phyloP scores from a whole-genome alignment of 495 filamentous ascomycete species.

The Endocarpon pusillum region DNA sequence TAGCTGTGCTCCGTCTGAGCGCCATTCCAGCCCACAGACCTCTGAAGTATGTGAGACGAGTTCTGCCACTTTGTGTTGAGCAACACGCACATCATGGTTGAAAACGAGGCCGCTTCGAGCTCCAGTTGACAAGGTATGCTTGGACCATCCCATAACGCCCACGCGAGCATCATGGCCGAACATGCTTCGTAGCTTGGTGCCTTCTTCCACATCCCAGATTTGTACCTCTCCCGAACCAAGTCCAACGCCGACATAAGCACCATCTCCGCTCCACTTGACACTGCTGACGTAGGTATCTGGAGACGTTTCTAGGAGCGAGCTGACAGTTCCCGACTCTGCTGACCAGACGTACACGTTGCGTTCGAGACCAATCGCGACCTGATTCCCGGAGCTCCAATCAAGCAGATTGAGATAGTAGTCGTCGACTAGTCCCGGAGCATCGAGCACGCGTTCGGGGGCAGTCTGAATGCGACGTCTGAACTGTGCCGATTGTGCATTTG shows the following conservation, averaged over 20 bases:
- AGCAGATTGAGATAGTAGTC: slow-evolving; percentile 98
- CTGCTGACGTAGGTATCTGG: slow-evolving; percentile 92
- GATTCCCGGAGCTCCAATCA: slow-evolving; percentile 95
- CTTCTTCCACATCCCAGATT: slow-evolving; percentile 98
- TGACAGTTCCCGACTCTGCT: slow-evolving; percentile 81
- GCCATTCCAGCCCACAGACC: slow-evolving; percentile 96
- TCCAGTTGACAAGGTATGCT: slow-evolving; percentile 89
- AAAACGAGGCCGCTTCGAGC: slow-evolving; percentile 88
- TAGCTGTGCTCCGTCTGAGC: slow-evolving; percentile 86
- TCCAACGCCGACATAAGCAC: slow-evolving; percentile 89
- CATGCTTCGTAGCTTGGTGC: slow-evolving; percentile 93
- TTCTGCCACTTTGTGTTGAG: slow-evolving; percentile 93
- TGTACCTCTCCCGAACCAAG: slow-evolving; percentile 92
- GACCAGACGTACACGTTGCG: slow-evolving; percentile 98
- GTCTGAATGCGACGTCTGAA: slow-evolving; percentile 83
- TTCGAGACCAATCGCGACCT: slow-evolving; percentile 93
- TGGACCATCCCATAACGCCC: slow-evolving; percentile 96
- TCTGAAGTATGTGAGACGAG: slow-evolving; percentile 92
- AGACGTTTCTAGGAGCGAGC: slow-evolving; percentile 65
- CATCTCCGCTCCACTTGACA: slow-evolving; percentile 96
- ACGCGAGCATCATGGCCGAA: slow-evolving; percentile 92
- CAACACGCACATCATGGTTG: slow-evolving; percentile 98
- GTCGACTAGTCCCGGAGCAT: slow-evolving; percentile 87
- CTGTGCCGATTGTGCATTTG: slow-evolving; percentile 54
- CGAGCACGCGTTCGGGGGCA: slow-evolving; percentile 90